Evolutionary conservation across 2,329 filamentous ascomycete species (phyloP), one percentile per base, ranked within the genome.

Genomic region (Pyrenophora seminiperda): DNA sequence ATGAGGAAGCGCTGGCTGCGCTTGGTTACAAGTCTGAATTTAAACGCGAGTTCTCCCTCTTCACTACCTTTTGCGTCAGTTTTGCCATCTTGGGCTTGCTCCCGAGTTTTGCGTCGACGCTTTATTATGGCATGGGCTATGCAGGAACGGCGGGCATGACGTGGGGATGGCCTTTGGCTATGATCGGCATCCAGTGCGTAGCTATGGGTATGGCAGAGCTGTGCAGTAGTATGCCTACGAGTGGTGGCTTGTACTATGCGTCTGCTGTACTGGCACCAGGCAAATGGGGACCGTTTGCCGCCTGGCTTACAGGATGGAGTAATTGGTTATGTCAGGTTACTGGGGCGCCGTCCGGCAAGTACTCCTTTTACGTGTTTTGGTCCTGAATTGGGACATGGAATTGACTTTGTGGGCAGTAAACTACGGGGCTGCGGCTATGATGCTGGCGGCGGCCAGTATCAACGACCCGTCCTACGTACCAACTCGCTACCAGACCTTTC

Each of bases 91-190:
- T 90, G 47, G 88, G 88, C 1, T 70, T 90, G 38, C 71, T 90
- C 41, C 88, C 87, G 0, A 88, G 83, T 53, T 89, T 90, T 62
- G 87, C 87, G 1, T 85, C 81, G 56, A 90, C 87, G 0, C 72
- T 91, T 56, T 86, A 81, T 65, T 90, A 89, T 78, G 87, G 87
- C 58, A 83, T 85, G 74, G 78, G 79, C 34, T 77, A 77, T 65
- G 74, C 73, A 5, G 74, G 75, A 1, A 76, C 73, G 0, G 73
- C 74, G 20, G 74, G 73, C 62, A 63, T 89, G 85, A 85, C 85
- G 2, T 90, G 87, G 87, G 88, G 87, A 4, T 91, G 88, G 87
- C 73, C 90, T 20, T 77, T 90, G 37, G 86, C 86, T 40, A 88
- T 89, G 81, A 59, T 86, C 4, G 89, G 89, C 32, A 88, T 90